Conservation (phyloP, 768 basidiomycete species). For the Rhizopogon roseolus region DNA sequence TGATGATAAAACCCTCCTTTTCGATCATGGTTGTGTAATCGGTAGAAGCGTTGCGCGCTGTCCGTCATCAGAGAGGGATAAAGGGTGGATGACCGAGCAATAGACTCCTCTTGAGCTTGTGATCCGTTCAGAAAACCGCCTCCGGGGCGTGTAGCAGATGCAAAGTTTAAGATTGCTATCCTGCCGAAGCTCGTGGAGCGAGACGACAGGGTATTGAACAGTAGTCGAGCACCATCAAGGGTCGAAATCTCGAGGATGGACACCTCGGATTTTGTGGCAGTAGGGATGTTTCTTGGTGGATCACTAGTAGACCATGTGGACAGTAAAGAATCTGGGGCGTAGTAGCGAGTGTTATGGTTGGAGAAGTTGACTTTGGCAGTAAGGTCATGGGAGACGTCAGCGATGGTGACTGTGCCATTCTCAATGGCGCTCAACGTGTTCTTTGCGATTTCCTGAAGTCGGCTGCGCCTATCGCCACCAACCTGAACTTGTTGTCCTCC, state of each 20-base stretch:
- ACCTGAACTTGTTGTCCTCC: not conserved
- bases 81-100: constrained; percentile 72
- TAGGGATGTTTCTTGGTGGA: not conserved
- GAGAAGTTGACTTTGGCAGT: constrained; percentile 28
- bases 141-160: constrained; percentile 69
- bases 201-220: constrained; percentile 16
- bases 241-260: constrained; percentile 61
- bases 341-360: constrained; percentile 45
- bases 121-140: constrained; percentile 73
- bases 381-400: constrained; percentile 28
- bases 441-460: constrained; percentile 40
- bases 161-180: constrained; percentile 72
- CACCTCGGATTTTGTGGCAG: constrained; percentile 22
- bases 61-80: constrained; percentile 56
- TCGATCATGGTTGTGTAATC: constrained; percentile 43
- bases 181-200: constrained; percentile 14
- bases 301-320: constrained; percentile 38
- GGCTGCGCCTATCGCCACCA: constrained; percentile 5
- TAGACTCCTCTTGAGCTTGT: constrained; percentile 76
- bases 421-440: constrained; percentile 46
- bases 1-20: constrained; percentile 67
- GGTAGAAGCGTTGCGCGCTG: constrained; percentile 57
- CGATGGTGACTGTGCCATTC: constrained; percentile 35
- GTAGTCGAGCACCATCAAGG: constrained; percentile 51
- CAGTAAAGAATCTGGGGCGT: constrained; percentile 42